Evolutionary conservation across 2,329 filamentous ascomycete genomes (phyloP).

Genomic region (Claviceps quebecensis): DNA sequence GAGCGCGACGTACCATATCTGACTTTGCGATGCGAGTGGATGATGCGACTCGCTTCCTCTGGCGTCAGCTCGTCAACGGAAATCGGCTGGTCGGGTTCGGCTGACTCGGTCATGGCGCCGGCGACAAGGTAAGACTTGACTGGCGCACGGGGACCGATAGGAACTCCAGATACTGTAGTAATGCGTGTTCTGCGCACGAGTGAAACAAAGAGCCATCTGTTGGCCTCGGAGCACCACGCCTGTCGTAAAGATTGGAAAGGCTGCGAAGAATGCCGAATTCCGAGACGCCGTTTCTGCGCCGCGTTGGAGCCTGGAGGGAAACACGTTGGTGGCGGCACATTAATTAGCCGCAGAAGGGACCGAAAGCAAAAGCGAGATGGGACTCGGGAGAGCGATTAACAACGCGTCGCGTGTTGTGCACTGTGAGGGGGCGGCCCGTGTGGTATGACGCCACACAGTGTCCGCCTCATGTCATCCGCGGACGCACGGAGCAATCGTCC

Average conservation of each 20-base stretch:
- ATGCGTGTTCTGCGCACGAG: not conserved
- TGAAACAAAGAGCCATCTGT: not conserved
- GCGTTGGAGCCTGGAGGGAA: slow-evolving; percentile 6
- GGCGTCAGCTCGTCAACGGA: slow-evolving; percentile 44
- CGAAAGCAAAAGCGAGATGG: no score
- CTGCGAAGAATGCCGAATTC: slow-evolving; percentile 22
- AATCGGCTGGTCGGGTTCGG: slow-evolving; percentile 29
- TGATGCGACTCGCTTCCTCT: slow-evolving; percentile 54
- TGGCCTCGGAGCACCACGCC: not conserved
- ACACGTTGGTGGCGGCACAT: not conserved
- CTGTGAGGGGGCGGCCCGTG: not conserved
- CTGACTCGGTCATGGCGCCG: slow-evolving; percentile 29
- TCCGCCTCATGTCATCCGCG: no score
- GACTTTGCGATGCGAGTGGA: slow-evolving; percentile 55
- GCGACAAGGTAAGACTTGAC: not conserved
- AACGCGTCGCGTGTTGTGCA: not conserved
- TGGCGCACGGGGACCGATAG: not conserved
- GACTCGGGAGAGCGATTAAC: not conserved
- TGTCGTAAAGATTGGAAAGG: slow-evolving; percentile 5
- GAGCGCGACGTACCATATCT: slow-evolving; percentile 42
- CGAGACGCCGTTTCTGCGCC: slow-evolving; percentile 17
- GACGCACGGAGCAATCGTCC: no score
- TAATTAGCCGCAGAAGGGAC: not conserved
- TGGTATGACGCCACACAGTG: no score
- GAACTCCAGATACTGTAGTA: not conserved